Base-by-base conservation (phyloP, 768 basidiomycete species). In the Tulasnella sp. region DNA sequence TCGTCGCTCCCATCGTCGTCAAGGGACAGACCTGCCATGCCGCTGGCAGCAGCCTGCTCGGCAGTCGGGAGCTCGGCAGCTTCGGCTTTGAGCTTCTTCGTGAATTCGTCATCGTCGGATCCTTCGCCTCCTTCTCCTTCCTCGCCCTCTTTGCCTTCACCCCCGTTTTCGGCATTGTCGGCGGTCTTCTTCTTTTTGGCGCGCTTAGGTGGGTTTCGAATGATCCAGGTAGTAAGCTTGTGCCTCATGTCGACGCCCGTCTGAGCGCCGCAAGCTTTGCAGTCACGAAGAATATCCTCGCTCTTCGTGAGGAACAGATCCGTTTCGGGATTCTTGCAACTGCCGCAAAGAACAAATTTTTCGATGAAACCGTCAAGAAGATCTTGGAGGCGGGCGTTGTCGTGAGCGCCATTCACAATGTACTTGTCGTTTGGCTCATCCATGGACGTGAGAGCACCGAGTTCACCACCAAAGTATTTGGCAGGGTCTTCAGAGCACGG, bases 251-350 rank as follows among this genome's bases (percentile, higher is more conserved):
- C 96, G 79, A 99, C 88, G 54, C 86, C 90, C 69, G 93, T 96
- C 79, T 93, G 90, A 81, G 95, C 91, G 73, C 97, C 97, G 80
- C 97, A 99, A 36, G 97, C 97, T 85, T 99, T 98, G 88, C 97
- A 99, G 83, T 99, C 96, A 78, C 96, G 90, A 79, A 92, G 89
- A 82, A 99, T 95, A 79, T 92, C 89, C 80, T 98, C 97, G 76
- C 84, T 86, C 84, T 94, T 96, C 83, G 94, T 89, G 82, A 99
- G 89, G 85, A 94, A 84, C 67, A 98, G 89, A 81, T 98, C 96
- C 39, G 97, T 99, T 85, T 99, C 97, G 14, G 97, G 97, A 82
- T 99, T 99, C 86, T 99, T 98, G 92, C 97, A 99, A 12, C 93
- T 89, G 77, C 91, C 91, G 86, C 97, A 99, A 19, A 99, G 90